Percentiles rank a stretch among this genome's conserved stretches.
Conservation (phyloP, 306 rosid species). For the Morella rubra region DNA sequence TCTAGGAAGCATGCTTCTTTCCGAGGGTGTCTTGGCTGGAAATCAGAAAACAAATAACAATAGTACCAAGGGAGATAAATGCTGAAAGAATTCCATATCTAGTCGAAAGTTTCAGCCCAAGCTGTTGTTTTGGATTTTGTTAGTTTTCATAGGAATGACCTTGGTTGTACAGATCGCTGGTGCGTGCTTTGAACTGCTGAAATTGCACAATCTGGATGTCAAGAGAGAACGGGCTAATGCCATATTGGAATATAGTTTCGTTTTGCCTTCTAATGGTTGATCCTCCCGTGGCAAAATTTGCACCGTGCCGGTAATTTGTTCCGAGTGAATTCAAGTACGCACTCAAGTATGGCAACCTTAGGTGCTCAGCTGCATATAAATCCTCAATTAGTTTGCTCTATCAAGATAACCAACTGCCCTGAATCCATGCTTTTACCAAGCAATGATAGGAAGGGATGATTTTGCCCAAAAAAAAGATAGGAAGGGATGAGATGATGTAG, state of each 20-base stretch:
- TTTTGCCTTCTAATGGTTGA: conserved; percentile 82
- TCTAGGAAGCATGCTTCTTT: conserved; percentile 58
- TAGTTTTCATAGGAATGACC: conserved; percentile 35
- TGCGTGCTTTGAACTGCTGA: conserved; percentile 64
- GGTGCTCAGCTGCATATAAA: conserved; percentile 60
- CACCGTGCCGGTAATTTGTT: conserved; percentile 75
- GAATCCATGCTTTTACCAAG: background rate
- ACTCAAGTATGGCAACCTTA: conserved; percentile 74
- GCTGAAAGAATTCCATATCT: background rate
- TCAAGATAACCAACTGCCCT: background rate
- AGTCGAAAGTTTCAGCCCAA: background rate
- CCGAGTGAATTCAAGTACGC: conserved; percentile 92
- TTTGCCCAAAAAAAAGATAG: background rate
- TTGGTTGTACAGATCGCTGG: conserved; percentile 58
- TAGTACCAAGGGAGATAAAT: background rate
- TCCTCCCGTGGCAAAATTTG: conserved; percentile 94
- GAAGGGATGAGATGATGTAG: background rate
- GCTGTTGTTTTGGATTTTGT: background rate
- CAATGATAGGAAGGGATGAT: no score
- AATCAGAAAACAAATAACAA: conserved; percentile 1
- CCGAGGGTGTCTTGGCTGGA: conserved; percentile 53
- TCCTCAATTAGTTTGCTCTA: background rate
- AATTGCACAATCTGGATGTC: conserved; percentile 75
- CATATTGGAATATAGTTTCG: conserved; percentile 77
- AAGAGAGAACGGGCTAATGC: conserved; percentile 83